These are phyloP conservation scores for Blastobotrys capitulatus DNA, from an alignment of 1,139 yeast species.

Conservation along the genomic window DNA sequence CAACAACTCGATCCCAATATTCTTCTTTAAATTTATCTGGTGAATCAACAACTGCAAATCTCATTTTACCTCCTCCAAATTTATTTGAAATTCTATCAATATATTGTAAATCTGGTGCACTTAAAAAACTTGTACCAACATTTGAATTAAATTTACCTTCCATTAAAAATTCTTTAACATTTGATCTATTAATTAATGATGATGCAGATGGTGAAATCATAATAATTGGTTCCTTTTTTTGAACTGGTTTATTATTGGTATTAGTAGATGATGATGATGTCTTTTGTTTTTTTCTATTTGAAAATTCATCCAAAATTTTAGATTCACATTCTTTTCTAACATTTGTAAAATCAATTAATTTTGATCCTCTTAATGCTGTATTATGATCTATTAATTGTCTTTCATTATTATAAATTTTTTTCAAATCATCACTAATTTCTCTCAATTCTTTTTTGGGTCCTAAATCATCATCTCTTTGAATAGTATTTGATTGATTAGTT, in stretches of 20 bases:
- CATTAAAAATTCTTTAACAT: slow-evolving; percentile 78
- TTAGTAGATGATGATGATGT: background rate
- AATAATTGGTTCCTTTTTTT: slow-evolving; percentile 54
- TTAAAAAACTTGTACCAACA: slow-evolving; percentile 31
- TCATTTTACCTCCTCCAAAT: slow-evolving; percentile 50
- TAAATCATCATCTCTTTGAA: slow-evolving; percentile 33
- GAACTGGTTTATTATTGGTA: slow-evolving; percentile 14
- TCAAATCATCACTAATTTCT: slow-evolving; percentile 49
- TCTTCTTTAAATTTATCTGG: slow-evolving; percentile 92
- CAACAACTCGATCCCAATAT: slow-evolving; percentile 92
- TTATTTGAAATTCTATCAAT: slow-evolving; percentile 53
- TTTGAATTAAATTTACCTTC: slow-evolving; percentile 68
- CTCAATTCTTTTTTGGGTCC: slow-evolving; percentile 25
- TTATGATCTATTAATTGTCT: slow-evolving; percentile 71
- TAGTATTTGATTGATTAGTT: background rate
- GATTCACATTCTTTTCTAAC: slow-evolving; percentile 68
- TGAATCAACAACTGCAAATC: slow-evolving; percentile 77
- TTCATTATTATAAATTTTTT: slow-evolving; percentile 53
- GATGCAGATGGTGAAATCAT: slow-evolving; percentile 93
- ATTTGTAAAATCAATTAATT: slow-evolving; percentile 60
- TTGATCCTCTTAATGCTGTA: slow-evolving; percentile 71
- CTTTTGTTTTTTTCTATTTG: slow-evolving; percentile 1
- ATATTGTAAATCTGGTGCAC: slow-evolving; percentile 42
- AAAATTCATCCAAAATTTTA: slow-evolving; percentile 41
- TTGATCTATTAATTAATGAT: slow-evolving; percentile 71